phyloP scores from a whole-genome alignment of 306 rosid species.

The Delonix regia region DNA sequence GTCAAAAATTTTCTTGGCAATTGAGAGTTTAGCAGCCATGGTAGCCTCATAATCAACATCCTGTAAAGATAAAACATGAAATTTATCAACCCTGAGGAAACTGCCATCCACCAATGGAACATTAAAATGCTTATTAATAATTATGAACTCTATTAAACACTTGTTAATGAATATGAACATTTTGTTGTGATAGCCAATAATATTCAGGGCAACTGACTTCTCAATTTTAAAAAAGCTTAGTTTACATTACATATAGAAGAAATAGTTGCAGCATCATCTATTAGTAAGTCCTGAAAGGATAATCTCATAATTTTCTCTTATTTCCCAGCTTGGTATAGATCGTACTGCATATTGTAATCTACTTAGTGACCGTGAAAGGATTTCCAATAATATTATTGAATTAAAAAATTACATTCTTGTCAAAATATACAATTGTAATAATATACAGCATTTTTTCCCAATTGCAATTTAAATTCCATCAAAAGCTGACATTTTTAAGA shows the following conservation, averaged over 20 bases:
- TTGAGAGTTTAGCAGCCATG: slow-evolving; percentile 75
- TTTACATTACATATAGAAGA: slow-evolving; percentile 13
- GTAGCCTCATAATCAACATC: slow-evolving; percentile 93
- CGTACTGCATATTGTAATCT: background rate
- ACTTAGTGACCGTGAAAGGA: background rate
- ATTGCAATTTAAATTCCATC: background rate
- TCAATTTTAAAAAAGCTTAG: slow-evolving; percentile 7
- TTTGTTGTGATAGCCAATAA: background rate
- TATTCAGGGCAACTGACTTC: background rate
- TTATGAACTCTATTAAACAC: background rate
- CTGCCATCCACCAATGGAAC: slow-evolving; percentile 25
- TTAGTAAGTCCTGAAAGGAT: background rate
- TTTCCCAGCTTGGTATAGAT: slow-evolving; percentile 25
- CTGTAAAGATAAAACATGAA: slow-evolving; percentile 48
- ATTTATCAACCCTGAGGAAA: slow-evolving; percentile 28
- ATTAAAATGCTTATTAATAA: background rate
- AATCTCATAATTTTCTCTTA: slow-evolving; percentile 5
- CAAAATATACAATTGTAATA: background rate
- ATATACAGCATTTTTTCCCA: background rate
- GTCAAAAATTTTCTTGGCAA: slow-evolving; percentile 79
- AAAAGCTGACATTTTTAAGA: slow-evolving; percentile 13
- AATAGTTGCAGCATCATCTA: slow-evolving; percentile 22
- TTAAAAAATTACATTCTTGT: background rate
- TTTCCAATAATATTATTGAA: background rate
- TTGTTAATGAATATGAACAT: background rate